Percentiles rank a stretch among this genome's conserved stretches.
Conservation (phyloP, 2,329 filamentous ascomycete species). For the Dactylella cylindrospora region DNA sequence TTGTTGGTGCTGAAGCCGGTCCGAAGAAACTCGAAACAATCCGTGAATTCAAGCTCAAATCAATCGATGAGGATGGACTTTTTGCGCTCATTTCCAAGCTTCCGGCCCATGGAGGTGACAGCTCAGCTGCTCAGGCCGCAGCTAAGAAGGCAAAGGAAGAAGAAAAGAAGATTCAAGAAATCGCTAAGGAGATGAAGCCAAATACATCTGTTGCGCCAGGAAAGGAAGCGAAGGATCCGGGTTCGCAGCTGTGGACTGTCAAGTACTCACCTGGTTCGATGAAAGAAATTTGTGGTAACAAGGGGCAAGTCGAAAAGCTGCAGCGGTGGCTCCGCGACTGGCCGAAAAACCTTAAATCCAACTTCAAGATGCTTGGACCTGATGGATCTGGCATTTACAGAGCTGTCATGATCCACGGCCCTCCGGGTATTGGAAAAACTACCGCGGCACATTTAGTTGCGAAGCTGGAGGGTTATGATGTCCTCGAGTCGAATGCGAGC, state of each 20-base stretch:
- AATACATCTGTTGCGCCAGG: conserved; percentile 54
- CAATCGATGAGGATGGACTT: conserved; percentile 89
- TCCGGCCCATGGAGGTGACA: conserved; percentile 81
- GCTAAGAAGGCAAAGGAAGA: conserved; percentile 83
- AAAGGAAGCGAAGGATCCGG: conserved; percentile 53
- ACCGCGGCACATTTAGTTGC: conserved; percentile 94
- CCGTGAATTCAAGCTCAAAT: conserved; percentile 74
- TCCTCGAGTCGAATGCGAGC: conserved; percentile 93
- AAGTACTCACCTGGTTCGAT: conserved; percentile 89
- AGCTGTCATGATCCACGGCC: conserved; percentile 92
- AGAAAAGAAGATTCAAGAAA: conserved; percentile 75
- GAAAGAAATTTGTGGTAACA: conserved; percentile 93
- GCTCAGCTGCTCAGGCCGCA: conserved; percentile 81
- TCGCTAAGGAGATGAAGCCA: conserved; percentile 75
- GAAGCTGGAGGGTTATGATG: conserved; percentile 87
- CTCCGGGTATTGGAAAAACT: conserved; percentile 95
- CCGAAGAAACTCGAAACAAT: conserved; percentile 92
- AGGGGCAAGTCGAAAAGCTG: conserved; percentile 82
- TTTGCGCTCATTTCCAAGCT: conserved; percentile 80
- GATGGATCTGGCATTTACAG: conserved; percentile 82
- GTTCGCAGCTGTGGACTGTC: conserved; percentile 80
- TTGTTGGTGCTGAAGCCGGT: conserved; percentile 86
- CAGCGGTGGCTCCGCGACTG: conserved; percentile 84
- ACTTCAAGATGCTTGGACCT: conserved; percentile 78
- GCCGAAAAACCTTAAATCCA: conserved; percentile 72